Conservation (phyloP, 768 basidiomycete species). For the Tylopilus plumbeoviolaceoides region DNA sequence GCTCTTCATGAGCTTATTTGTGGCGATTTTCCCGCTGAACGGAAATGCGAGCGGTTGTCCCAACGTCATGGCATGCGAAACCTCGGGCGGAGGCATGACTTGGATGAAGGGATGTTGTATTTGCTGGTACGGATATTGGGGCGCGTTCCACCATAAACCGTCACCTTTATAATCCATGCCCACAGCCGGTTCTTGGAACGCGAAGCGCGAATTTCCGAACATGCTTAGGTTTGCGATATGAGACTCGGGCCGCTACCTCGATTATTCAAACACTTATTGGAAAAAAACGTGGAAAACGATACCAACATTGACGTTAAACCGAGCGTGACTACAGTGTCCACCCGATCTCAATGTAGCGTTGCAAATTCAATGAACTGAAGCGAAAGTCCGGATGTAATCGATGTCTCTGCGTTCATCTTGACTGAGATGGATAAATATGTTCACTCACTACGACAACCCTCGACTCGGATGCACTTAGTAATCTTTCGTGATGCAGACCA, state of each 20-base stretch:
- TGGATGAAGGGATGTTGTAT: constrained; percentile 7
- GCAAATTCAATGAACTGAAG: background rate
- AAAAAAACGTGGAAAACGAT: background rate
- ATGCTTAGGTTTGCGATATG: constrained; percentile 16
- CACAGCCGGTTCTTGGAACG: constrained; percentile 11
- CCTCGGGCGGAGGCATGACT: constrained; percentile 13
- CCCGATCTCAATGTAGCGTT: background rate
- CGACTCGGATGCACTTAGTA: background rate
- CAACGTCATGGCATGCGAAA: constrained; percentile 18
- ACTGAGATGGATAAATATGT: background rate
- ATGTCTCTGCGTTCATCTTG: background rate
- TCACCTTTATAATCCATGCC: constrained; percentile 20
- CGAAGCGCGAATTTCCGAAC: constrained; percentile 7
- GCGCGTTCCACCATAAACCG: background rate
- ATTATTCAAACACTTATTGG: background rate
- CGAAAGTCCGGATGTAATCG: background rate
- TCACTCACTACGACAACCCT: constrained; percentile 8
- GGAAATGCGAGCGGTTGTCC: constrained; percentile 26
- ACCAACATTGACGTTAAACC: constrained; percentile 4
- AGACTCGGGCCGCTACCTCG: background rate
- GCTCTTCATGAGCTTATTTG: constrained; percentile 33
- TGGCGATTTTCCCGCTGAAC: constrained; percentile 28
- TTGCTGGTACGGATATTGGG: constrained; percentile 15
- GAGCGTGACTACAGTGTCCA: background rate
- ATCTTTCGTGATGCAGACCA: background rate